A percentile compares a stretch with the other conserved stretches of the same genome.
phyloP scores from a whole-genome alignment of 2,329 filamentous ascomycete genomes.

The Septoria linicola region DNA sequence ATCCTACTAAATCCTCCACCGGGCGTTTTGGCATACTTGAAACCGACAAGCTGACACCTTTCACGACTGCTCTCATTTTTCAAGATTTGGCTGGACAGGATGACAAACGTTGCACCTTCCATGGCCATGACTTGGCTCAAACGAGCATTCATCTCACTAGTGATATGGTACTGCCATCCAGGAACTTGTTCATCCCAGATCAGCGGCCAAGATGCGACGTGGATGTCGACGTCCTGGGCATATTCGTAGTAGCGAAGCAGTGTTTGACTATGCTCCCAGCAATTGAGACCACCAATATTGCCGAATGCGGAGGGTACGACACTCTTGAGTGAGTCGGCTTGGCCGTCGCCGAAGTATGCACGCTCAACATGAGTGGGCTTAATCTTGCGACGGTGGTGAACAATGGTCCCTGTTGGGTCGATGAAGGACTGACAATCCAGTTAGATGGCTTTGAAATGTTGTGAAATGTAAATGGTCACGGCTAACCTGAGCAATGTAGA shows the following conservation, averaged over 20 bases:
- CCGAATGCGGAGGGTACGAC: constrained; percentile 42
- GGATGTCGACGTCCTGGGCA: constrained; percentile 14
- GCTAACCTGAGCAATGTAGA: constrained; percentile 53
- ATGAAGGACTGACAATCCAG: constrained; percentile 42
- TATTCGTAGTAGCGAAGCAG: constrained; percentile 19
- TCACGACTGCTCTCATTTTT: constrained; percentile 4
- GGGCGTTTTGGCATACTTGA: constrained; percentile 9
- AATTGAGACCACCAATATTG: constrained; percentile 24
- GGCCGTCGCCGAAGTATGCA: constrained; percentile 56
- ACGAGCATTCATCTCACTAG: constrained; percentile 12
- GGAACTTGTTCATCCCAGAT: constrained; percentile 11
- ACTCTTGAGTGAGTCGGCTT: constrained; percentile 51
- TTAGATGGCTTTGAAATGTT: neutral
- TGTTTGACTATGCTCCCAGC: constrained; percentile 30
- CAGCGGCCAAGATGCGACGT: constrained; percentile 15
- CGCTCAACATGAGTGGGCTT: constrained; percentile 58
- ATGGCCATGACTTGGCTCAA: constrained; percentile 14
- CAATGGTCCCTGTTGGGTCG: constrained; percentile 46
- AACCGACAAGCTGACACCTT: constrained; percentile 11
- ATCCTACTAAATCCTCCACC: constrained; percentile 16
- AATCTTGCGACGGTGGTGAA: constrained; percentile 58
- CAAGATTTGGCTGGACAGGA: constrained; percentile 12
- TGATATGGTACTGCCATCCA: constrained; percentile 14
- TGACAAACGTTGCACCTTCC: constrained; percentile 16
- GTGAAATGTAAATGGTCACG: neutral